Conservation (phyloP, 139 green algal genomes). For the Chlamydomonas sphaeroides region DNA sequence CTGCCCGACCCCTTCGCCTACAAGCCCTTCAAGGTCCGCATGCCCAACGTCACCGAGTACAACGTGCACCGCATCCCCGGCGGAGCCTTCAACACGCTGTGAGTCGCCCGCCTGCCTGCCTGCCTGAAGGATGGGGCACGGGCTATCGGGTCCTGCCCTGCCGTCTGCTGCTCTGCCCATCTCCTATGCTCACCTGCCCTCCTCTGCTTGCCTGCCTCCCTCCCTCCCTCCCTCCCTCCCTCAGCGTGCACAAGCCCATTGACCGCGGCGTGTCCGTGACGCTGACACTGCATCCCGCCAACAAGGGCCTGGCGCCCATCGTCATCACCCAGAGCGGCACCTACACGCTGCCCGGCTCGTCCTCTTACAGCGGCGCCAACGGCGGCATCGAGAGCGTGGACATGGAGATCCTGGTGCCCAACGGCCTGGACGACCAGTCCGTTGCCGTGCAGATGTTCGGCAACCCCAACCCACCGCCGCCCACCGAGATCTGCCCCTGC, state of each 20-base stretch:
- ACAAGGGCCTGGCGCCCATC: not conserved
- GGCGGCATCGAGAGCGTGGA: constrained; percentile 18
- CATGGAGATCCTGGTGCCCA: constrained; percentile 31
- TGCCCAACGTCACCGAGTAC: constrained; percentile 33
- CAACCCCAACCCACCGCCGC: constrained; percentile 35
- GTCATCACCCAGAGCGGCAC: not conserved
- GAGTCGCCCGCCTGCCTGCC: not conserved
- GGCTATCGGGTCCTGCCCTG: no score
- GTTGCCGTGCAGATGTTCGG: constrained; percentile 46
- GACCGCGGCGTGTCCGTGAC: constrained; percentile 3
- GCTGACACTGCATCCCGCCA: not conserved
- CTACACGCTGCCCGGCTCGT: not conserved
- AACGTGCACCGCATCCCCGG: constrained; percentile 29
- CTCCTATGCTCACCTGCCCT: not conserved
- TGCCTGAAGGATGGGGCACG: not conserved
- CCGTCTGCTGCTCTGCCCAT: not conserved
- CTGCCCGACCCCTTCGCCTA: constrained; percentile 29
- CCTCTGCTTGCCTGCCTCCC: no score
- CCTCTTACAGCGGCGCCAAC: not conserved
- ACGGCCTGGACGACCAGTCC: constrained; percentile 38
- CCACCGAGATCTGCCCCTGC: constrained; percentile 29
- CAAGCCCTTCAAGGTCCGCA: constrained; percentile 6
- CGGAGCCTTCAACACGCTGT: constrained; percentile 2
- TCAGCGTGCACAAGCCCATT: constrained; percentile 27
- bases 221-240: not conserved